Conservation (phyloP, 306 rosid species). For the Medicago arabica region DNA sequence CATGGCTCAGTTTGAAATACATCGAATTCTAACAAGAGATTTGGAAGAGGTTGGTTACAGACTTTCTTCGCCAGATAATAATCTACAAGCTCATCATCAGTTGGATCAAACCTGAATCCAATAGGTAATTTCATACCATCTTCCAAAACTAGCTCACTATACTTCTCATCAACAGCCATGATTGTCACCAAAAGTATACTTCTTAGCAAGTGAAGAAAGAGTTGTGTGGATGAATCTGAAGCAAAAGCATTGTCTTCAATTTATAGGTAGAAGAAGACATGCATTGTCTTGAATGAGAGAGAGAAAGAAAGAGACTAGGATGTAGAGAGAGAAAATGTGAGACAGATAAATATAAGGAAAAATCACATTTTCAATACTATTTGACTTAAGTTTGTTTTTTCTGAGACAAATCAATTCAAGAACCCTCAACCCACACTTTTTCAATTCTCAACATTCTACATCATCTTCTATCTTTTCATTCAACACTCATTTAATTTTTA, state of each 20-base stretch:
- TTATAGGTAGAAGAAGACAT: constrained; percentile 32
- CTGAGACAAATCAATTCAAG: too few species aligned
- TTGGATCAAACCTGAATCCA: constrained; percentile 31
- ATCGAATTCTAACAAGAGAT: neutral
- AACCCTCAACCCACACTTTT: too few species aligned
- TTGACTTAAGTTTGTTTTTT: too few species aligned
- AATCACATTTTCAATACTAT: too few species aligned
- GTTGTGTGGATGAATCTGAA: neutral
- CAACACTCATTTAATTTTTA: too few species aligned
- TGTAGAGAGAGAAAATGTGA: neutral
- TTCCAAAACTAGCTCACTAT: too few species aligned
- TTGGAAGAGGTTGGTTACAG: neutral
- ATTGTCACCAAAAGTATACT: neutral
- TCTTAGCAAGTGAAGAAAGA: neutral
- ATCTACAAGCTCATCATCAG: neutral
- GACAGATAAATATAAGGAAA: too few species aligned
- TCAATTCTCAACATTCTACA: too few species aligned
- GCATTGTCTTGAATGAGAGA: constrained; percentile 7
- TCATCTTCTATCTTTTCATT: too few species aligned
- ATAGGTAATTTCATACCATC: neutral
- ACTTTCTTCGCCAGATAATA: neutral
- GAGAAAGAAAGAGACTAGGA: neutral
- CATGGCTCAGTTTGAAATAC: constrained; percentile 33
- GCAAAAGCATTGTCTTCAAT: neutral
- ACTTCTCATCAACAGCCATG: neutral